Evolutionary conservation across 2,329 filamentous ascomycete genomes (phyloP), one percentile per base, ranked within the genome.

Genomic region (Capronia coronata): DNA sequence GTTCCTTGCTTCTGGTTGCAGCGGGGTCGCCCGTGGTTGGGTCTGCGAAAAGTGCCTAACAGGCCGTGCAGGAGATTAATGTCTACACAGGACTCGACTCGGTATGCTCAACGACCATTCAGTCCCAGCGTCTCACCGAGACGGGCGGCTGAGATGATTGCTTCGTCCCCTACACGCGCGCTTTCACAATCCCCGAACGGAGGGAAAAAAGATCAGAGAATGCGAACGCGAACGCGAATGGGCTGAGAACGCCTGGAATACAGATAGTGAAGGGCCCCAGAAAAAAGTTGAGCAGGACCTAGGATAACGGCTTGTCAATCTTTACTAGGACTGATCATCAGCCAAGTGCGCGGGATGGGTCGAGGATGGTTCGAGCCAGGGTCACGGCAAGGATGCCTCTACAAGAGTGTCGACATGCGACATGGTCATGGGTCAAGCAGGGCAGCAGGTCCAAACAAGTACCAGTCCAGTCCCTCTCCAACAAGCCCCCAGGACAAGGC

Each of bases 21-120:
- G 54, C 54, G 54, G 50, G 54, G 54, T 56, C 44, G 43, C 38
- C 49, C 53, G 53, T 55, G 49, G 49, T 49, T 55, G 53, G 49
- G 35, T 34, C 46, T 45, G 13, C 14, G 5, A 19, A 8, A 5
- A 19, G 5, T 19, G 14, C 14, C 34, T 9, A 37, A 14, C 10
- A 34, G 34, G 18, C 18, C 7, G 40, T 23, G 39, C 53, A 56
- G 54, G 50, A 53, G 52, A 56, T 56, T 56, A 51, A 50, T 55
- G 18, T 25, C 39, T 44, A n/a, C 14, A 37, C 39, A 30, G 8
- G 30, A 37, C 14, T 37, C 14, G 11, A 19, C 35, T 41, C 42
- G 11, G 38, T 32, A 25, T 14, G 13, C 38, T 41, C 13, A 3
- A 7, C 9, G 34, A 46, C 22, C 34, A 32, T 44, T 42, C 40